Base-by-base conservation (phyloP, 1,139 yeast species). In the Saccharomycopsis hybrid region DNA sequence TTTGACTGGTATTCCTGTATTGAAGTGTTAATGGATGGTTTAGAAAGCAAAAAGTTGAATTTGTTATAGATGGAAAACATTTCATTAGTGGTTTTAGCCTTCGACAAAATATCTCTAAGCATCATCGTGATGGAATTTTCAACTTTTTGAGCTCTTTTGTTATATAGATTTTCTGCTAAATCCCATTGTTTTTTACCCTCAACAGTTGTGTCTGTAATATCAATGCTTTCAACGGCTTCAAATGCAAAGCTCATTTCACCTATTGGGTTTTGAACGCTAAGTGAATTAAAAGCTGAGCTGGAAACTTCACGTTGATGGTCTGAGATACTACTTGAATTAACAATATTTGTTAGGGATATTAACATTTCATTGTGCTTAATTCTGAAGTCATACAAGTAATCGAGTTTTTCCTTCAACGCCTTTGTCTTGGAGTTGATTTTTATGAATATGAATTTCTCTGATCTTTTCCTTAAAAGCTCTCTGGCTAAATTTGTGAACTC, bases 391-490 rank as follows among this genome's bases (percentile, higher is more conserved):
- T 61, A 62, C 2, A 85, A 60, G 37, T 71, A 69, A 1, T 65
- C 69, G 1, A 85, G 55, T 40, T 80, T 67, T 2, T 74, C 76
- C 55, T 71, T 73, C 5, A 85, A 60, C 18, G 62, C 64, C 0
- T 61, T 60, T 31, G 82, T 78, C 2, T 69, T 63, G 24, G 80
- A 74, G 36, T 71, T 69, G 13, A 87, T 72, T 55, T 82, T 76
- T 18, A 87, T 77, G 30, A 83, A 75, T 33, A 84, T 74, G 61
- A 85, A 85, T 56, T 80, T 82, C 53, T 86, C 95, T 13, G 80
- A 78, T 44, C 95, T 69, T 60, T 82, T 86, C 54, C 97, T 71
- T 37, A 85, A 70, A 9, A 85, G 66, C 57, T 89, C 97, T 56
- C 97, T 73, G 0, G 88, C 76, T 45, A 85, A 63, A 50, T 70